Evolutionary conservation across 2,329 filamentous ascomycete species (phyloP), one percentile per base, ranked within the genome.

Genomic region (Blastomyces parvus): DNA sequence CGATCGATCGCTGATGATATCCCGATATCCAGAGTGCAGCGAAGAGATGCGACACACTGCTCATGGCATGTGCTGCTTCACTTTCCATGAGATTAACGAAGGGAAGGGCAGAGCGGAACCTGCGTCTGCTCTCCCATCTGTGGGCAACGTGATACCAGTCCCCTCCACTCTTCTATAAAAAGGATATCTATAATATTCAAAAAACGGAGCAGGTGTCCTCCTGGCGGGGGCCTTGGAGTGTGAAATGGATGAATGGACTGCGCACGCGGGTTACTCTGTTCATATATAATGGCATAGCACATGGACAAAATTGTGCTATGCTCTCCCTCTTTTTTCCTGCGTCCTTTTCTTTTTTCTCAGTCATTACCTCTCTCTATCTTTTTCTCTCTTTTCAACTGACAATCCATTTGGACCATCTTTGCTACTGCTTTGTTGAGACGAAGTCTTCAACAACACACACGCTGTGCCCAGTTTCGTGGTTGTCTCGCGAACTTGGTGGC

Each of bases 211-310:
- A 40, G 55, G 36, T 27, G 55, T 17, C 30, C 33, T 38, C 14
- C 30, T 22, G 30, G 36, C 42, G 55, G 36, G 36, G 27, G 6
- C n/a, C 36, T 42, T 22, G 9, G 7, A 38, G 33, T 9, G 25
- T 17, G 33, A 42, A n/a, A 36, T 14, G 33, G 25, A 40, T 58
- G 55, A 58, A 58, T 42, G 55, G 14, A 58, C 11, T 42, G 55
- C 11, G 22, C 55, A 58, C 55, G 55, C 55, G 55, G 5, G 36
- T 42, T 58, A 14, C 55, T 14, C 36, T 40, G n/a, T 27, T 27
- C 36, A 42, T 42, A 58, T 42, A 58, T 42, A 36, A 58, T 58
- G 55, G 13, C 36, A 58, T 58, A 42, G 55, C 55, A 58, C 55
- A 58, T 42, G 55, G n/a, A 27, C 55, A 42, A 58, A 57, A 30